Base-by-base conservation (phyloP, 805 yeast genomes). In the Myxozyma melibiosi region DNA sequence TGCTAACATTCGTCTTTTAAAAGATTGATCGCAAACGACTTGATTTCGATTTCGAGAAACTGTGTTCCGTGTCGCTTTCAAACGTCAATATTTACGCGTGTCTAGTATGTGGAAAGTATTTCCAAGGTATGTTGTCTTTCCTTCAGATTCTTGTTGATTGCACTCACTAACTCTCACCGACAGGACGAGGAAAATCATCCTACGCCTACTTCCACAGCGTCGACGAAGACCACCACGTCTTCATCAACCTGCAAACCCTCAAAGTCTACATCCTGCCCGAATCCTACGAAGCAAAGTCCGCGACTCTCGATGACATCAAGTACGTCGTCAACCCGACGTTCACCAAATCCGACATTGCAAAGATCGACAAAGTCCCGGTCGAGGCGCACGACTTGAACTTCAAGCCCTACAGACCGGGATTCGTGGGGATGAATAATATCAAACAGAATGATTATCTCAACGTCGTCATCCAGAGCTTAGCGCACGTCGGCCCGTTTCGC, bases 31-130 rank as follows among this genome's bases (percentile, higher is more conserved):
- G 63, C 35, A 57, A 37, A 46, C 51, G 62, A 20, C 70, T 82
- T 18, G 89, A 88, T 66, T 88, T 88, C 68, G 95, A 87, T 67
- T 78, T 80, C 50, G 89, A 85, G 42, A 83, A 83, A 66, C 70
- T 80, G 1, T 88, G 96, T 69, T 76, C 82, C 41, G 80, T 84
- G 0, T 79, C 90, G 0, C 73, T 87, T 22, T 77, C 88, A 0
- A 78, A 75, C 37, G 73, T 78, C 20, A 85, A 86, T 65, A 79
- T 88, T 0, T 86, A 87, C 65, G 83, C 88, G 31, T 88, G 96
- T 67, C 71, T 88, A 20, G 78, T 78, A 0, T 88, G 96, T 71
- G 92, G 91, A 33, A 84, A 80, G 65, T 88, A 82, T 70, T 78
- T 82, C 51, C 85, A 83, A 63, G 65, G 63, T 55, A 27, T 2